These are phyloP conservation scores for Backusella circina DNA, from an alignment of 192 early-diverging fungal genomes.

Conservation along the genomic window DNA sequence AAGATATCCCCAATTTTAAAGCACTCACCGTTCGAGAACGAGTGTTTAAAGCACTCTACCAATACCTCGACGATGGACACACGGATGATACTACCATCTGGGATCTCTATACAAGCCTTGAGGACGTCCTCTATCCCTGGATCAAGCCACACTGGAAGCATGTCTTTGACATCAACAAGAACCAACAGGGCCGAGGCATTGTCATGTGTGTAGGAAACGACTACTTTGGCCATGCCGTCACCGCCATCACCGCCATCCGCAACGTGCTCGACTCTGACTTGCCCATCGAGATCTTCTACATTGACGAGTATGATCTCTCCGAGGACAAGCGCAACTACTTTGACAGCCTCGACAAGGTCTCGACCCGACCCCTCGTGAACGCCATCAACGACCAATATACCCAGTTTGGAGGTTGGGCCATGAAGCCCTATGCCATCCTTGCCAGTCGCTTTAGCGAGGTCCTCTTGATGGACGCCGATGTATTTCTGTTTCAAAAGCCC, in stretches of 20 bases:
- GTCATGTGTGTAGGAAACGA: slow-evolving; percentile 47
- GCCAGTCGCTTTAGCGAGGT: slow-evolving; percentile 56
- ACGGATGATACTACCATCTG: not conserved
- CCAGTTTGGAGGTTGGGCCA: slow-evolving; percentile 53
- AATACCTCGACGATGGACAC: slow-evolving; percentile 27
- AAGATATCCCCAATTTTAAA: slow-evolving; percentile 34
- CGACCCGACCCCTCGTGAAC: slow-evolving; percentile 22
- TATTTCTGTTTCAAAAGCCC: slow-evolving; percentile 59
- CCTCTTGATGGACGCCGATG: slow-evolving; percentile 71
- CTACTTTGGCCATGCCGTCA: slow-evolving; percentile 40
- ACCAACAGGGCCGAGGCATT: slow-evolving; percentile 36
- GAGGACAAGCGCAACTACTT: slow-evolving; percentile 30
- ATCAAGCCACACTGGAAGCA: slow-evolving; percentile 25
- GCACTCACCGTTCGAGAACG: slow-evolving; percentile 31
- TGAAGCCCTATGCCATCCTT: slow-evolving; percentile 67
- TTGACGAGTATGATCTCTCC: slow-evolving; percentile 39
- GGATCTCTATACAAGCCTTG: slow-evolving; percentile 30
- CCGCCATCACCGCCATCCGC: slow-evolving; percentile 39
- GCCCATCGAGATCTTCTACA: slow-evolving; percentile 59
- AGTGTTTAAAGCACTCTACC: slow-evolving; percentile 40
- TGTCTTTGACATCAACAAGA: slow-evolving; percentile 33
- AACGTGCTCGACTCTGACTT: slow-evolving; percentile 39
- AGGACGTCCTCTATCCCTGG: slow-evolving; percentile 40
- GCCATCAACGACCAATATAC: slow-evolving; percentile 36
- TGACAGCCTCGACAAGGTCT: not conserved